Percentiles rank a stretch among this genome's conserved stretches.
phyloP scores from a whole-genome alignment of 1,139 yeast species.

The Candida tunisiensis region DNA sequence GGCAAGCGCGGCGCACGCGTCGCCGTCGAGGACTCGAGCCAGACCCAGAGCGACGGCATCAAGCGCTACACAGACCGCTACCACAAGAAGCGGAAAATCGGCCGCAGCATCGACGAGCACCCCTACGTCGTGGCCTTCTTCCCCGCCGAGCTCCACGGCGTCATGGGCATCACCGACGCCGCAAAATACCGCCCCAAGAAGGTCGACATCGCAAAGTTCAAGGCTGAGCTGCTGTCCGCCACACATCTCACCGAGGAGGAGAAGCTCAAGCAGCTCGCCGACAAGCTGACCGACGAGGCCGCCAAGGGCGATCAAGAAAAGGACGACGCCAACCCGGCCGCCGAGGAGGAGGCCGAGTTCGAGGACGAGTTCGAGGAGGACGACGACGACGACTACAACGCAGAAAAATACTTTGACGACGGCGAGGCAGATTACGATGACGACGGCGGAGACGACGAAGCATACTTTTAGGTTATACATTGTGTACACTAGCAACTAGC shows the following conservation, averaged over 20 bases:
- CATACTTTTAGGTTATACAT: conserved; percentile 10
- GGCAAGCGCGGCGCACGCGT: conserved; percentile 10
- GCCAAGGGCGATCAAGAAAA: conserved; percentile 21
- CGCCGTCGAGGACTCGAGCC: conserved; percentile 14
- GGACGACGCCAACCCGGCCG: conserved; percentile 25
- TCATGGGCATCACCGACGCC: conserved; percentile 45
- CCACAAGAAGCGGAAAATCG: conserved; percentile 55
- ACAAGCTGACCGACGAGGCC: conserved; percentile 14
- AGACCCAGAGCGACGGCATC: conserved; percentile 15
- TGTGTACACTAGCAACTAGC: conserved; percentile 1
- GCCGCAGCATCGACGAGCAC: conserved; percentile 66
- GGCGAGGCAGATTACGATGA: conserved; percentile 26
- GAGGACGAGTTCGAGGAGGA: conserved; percentile 45
- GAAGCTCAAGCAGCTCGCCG: conserved; percentile 17
- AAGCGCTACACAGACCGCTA: conserved; percentile 21
- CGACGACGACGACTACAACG: conserved; percentile 64
- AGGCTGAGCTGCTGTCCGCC: conserved; percentile 17
- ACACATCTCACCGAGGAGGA: conserved; percentile 24
- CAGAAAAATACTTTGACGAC: conserved; percentile 51
- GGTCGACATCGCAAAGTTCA: conserved; percentile 13
- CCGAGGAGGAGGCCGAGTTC: conserved; percentile 30
- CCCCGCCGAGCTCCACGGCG: conserved; percentile 64
- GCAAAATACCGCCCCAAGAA: conserved; percentile 13
- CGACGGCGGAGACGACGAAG: conserved; percentile 33
- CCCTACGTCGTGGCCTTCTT: conserved; percentile 47